These are phyloP conservation scores for Termitomyces sp. DNA, from an alignment of 768 basidiomycete genomes.

Conservation along the genomic window DNA sequence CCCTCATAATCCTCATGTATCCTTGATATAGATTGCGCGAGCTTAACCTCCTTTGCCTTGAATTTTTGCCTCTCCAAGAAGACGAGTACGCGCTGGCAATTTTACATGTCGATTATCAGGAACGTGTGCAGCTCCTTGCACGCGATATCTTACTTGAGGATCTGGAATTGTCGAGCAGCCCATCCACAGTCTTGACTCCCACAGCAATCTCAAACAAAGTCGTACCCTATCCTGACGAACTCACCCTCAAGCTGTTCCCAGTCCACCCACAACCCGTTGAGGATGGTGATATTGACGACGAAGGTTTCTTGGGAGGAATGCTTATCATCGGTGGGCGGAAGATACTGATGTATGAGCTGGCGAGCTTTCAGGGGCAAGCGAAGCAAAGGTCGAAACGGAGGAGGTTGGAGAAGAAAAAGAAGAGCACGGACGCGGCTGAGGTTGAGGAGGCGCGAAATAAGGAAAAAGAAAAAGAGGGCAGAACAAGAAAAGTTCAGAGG, in stretches of 20 bases:
- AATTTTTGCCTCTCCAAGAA: constrained; percentile 51
- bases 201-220: constrained; percentile 50
- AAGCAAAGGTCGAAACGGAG: constrained; percentile 57
- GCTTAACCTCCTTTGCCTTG: constrained; percentile 64
- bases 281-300: constrained; percentile 31
- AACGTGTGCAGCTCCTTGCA: constrained; percentile 60
- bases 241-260: constrained; percentile 39
- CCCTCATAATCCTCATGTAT: constrained; percentile 1
- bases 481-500: constrained; percentile 53
- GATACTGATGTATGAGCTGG: constrained; percentile 60
- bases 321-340: constrained; percentile 69
- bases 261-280: constrained; percentile 33
- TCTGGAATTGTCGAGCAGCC: constrained; percentile 47
- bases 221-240: constrained; percentile 42
- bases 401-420: constrained; percentile 50
- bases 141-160: constrained; percentile 53
- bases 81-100: constrained; percentile 60
- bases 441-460: constrained; percentile 49
- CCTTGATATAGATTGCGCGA: constrained; percentile 51
- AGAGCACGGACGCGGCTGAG: constrained; percentile 41
- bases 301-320: constrained; percentile 58
- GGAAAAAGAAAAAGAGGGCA: constrained; percentile 53
- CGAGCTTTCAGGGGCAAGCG: constrained; percentile 43
- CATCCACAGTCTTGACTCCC: constrained; percentile 49
- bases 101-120: constrained; percentile 61